These are phyloP conservation scores for Sclerotinia nivalis DNA, from an alignment of 2,329 filamentous ascomycete genomes.

Conservation along the genomic window DNA sequence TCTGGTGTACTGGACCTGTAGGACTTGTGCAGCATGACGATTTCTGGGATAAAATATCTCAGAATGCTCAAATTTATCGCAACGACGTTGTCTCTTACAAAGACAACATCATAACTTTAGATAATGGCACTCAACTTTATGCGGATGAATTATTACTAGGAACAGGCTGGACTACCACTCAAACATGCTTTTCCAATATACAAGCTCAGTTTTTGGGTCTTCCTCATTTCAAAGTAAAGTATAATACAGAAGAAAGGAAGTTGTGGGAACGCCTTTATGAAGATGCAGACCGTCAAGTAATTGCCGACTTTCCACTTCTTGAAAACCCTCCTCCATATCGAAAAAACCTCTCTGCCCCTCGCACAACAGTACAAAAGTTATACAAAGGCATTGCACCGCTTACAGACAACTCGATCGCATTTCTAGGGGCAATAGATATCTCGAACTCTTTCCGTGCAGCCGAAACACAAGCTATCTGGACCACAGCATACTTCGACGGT, in stretches of 20 bases:
- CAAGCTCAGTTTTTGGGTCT: background rate
- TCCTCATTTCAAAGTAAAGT: background rate
- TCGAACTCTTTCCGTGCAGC: slow-evolving; percentile 22
- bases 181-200: background rate
- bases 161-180: background rate
- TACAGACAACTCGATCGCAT: slow-evolving; percentile 19
- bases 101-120: background rate
- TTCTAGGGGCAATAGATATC: slow-evolving; percentile 21
- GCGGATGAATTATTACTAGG: slow-evolving; percentile 9
- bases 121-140: background rate
- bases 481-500: slow-evolving; percentile 25
- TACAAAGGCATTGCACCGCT: slow-evolving; percentile 25
- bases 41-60: slow-evolving; percentile 37
- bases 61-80: slow-evolving; percentile 25
- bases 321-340: slow-evolving; percentile 18
- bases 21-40: slow-evolving; percentile 38
- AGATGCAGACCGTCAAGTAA: slow-evolving; percentile 18
- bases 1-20: slow-evolving; percentile 38
- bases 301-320: slow-evolving; percentile 20
- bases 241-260: background rate
- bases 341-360: background rate
- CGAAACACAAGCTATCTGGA: slow-evolving; percentile 27
- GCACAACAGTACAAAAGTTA: slow-evolving; percentile 22
- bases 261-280: slow-evolving; percentile 34
- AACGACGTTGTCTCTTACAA: slow-evolving; percentile 27